Conservation (phyloP, 129 eudicot genomes). For the Artemisia tridentata region DNA sequence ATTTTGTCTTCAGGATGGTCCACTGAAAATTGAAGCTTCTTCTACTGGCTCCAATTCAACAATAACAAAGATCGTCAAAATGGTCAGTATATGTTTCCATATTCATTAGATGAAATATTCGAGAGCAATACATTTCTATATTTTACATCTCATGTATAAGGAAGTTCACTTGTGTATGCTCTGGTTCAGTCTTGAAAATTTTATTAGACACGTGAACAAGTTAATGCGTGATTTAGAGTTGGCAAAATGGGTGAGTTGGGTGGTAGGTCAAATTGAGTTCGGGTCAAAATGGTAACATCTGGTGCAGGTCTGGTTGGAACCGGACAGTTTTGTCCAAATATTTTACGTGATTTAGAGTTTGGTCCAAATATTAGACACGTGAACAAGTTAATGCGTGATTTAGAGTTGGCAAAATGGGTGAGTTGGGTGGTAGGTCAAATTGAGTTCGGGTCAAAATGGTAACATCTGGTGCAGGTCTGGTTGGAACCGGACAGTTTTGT, state of each 20-base stretch:
- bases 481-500: neutral
- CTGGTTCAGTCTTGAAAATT: neutral
- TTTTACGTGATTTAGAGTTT: no score
- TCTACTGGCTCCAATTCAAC: constrained; percentile 92
- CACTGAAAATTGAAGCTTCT: constrained; percentile 84
- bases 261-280: neutral
- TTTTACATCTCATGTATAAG: constrained; percentile 8
- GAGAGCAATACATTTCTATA: neutral
- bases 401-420: neutral
- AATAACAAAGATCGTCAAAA: constrained; percentile 76
- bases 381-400: neutral
- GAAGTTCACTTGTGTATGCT: constrained; percentile 4
- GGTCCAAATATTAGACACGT: no score
- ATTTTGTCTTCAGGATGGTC: constrained; percentile 74
- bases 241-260: neutral
- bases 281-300: neutral
- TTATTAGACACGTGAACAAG: constrained; percentile 1
- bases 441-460: neutral
- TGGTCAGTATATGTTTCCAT: constrained; percentile 45
- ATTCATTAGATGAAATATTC: constrained; percentile 1
- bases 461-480: no score
- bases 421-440: neutral
- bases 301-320: no score
- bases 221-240: neutral
- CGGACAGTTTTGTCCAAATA: neutral